Evolutionary conservation across 441 rosid genomes (phyloP), one percentile per base, ranked within the genome.

Genomic region (Monsonia emarginata): DNA sequence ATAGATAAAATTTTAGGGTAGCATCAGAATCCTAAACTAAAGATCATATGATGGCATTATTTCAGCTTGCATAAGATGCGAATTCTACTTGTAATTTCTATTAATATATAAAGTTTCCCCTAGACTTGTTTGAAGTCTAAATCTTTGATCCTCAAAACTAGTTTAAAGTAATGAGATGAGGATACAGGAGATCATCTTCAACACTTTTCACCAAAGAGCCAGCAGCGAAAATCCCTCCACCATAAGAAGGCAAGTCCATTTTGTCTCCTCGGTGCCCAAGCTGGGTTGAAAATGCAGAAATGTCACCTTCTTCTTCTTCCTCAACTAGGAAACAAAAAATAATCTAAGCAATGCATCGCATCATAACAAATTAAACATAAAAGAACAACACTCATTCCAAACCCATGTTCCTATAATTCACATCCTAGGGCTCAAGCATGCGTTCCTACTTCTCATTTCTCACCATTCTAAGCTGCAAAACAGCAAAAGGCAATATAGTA

Each of bases 171-270:
- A 25, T 3, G 21, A n/a, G 42, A 60, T 7, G 56, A 78, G 94
- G 96, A 89, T 89, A 92, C 95, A 85, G 67, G 70, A 83, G 70
- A 36, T 88, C 94, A 28, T 86, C 87, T 46, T 88, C 85, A 48
- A 86, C 75, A 68, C 71, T 75, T 72, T 78, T 86, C 9, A 64
- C 60, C 16, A 72, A 42, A 18, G 86, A 81, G 68, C 26, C 58
- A 5, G 65, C 61, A 5, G 65, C 61, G 24, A 69, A 63, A 31
- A 40, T 22, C 1, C 75, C 13, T 34, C 25, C 67, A 0, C 5
- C 31, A 62, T 42, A 40, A 5, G 71, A 66, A 59, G 74, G 63
- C 44, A 66, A 48, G n/a, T 82, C 74, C 36, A 76, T 10, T 40
- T 24, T 84, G 26, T 74, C 80, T 69, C 75, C 72, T 22, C 70